Base-by-base conservation (phyloP, 805 yeast species). In the Trichomonascus vanleenenianus region DNA sequence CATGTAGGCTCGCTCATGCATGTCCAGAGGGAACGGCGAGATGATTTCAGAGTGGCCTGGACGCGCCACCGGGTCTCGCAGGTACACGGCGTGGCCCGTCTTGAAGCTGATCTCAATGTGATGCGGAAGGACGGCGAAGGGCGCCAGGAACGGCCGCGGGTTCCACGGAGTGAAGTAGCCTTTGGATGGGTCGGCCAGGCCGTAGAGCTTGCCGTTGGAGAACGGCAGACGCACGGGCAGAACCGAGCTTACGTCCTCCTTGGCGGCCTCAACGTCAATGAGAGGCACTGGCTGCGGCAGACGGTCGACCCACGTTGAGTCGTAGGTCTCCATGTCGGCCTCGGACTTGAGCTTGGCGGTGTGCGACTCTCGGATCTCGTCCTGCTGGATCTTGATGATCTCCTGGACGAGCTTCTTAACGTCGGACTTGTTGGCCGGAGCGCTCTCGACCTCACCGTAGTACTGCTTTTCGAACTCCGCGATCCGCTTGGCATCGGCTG, bases 41-140 rank as follows among this genome's bases (percentile, higher is more conserved):
- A 93, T 85, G 49, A 93, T 95, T 71, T 93, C 98, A 30, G 96
- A 84, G 61, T 85, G 89, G 47, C 96, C 97, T 5, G 97, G 96
- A 64, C 97, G 79, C 11, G 97, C 95, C 42, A 93, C 88, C 12
- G 98, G 98, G 64, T 93, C 95, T 67, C 97, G 83, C 64, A 93
- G 68, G 65, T 91, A 93, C n/a, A 93, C 84, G 3, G 96, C 97
- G 63, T 89, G 96, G 63, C 97, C 91, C 3, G 97, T 87, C 51
- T 77, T 76, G 65, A 85, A 91, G 18, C 95, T 85, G 39, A 93
- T 70, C 68, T 93, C 97, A 45, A 93, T 70, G 65, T 93, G 97
- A 51, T 85, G 81, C 25, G 98, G 98, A 58, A 86, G 74, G 49
- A 93, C 76, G 10, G 97, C 93, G 66, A 88, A 85, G 40, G 95